A percentile compares a stretch with the other conserved stretches of the same genome.
These are phyloP conservation scores for Fusarium devonianum DNA, from an alignment of 2,329 filamentous ascomycete genomes.

Conservation along the genomic window DNA sequence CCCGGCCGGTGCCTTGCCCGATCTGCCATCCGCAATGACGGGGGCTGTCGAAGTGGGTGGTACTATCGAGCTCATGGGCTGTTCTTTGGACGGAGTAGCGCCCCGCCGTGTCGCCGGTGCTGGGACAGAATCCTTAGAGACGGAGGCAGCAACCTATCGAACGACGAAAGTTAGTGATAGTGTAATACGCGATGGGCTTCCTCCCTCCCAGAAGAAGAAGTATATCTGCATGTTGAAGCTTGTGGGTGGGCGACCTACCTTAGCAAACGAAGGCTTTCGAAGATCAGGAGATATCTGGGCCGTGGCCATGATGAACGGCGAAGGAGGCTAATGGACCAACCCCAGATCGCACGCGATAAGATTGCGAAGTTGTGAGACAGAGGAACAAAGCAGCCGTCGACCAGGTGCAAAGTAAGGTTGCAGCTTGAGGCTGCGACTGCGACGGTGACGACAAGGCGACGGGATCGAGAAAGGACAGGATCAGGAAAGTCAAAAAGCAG, in stretches of 20 bases:
- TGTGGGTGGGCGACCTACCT: constrained; percentile 67
- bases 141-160: constrained; percentile 58
- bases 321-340: constrained; percentile 35
- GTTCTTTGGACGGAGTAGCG: constrained; percentile 38
- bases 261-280: constrained; percentile 76
- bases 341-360: constrained; percentile 29
- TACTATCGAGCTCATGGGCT: constrained; percentile 28
- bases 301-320: constrained; percentile 53
- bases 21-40: constrained; percentile 41
- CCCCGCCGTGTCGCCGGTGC: constrained; percentile 42
- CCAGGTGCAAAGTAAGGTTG: constrained; percentile 30
- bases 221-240: constrained; percentile 12
- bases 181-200: constrained; percentile 12
- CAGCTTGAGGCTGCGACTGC: constrained; percentile 27
- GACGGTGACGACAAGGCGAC: constrained; percentile 36
- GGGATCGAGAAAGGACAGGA: constrained; percentile 38
- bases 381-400: constrained; percentile 25
- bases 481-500: constrained; percentile 58
- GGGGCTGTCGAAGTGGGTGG: constrained; percentile 25
- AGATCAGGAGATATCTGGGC: constrained; percentile 56
- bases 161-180: constrained; percentile 31
- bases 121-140: constrained; percentile 43
- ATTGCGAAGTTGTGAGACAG: constrained; percentile 30
- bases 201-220: constrained; percentile 8
- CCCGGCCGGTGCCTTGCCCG: constrained; percentile 24